Evolutionary conservation across 495 filamentous ascomycete species (phyloP).

Genomic region (Penicillium crystallinum): DNA sequence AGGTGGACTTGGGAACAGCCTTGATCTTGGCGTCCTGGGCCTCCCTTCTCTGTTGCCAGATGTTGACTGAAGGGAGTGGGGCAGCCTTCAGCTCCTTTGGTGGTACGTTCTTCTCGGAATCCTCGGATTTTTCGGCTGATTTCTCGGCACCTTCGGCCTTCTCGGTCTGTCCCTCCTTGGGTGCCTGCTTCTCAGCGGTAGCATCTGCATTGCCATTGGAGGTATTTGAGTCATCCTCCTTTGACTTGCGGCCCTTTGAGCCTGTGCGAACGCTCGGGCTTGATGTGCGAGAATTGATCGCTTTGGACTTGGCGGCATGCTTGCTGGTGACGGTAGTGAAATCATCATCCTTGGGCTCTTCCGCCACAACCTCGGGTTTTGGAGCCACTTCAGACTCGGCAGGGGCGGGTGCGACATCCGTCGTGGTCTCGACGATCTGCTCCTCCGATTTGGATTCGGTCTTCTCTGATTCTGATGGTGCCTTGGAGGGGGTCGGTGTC

Average conservation of each 20-base stretch:
- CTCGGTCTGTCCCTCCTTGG: conserved; percentile 26
- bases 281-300: conserved; percentile 52
- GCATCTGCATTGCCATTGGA: conserved; percentile 59
- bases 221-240: conserved; percentile 66
- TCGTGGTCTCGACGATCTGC: conserved; percentile 15
- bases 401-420: conserved; percentile 15
- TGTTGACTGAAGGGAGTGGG: conserved; percentile 73
- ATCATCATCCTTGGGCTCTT: conserved; percentile 30
- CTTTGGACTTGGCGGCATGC: conserved; percentile 29
- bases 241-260: conserved; percentile 49
- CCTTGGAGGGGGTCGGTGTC: conserved; percentile 32
- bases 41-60: conserved; percentile 75
- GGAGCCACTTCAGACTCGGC: conserved; percentile 22
- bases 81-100: conserved; percentile 72
- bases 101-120: conserved; percentile 44
- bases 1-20: conserved; percentile 27
- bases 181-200: conserved; percentile 29
- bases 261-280: conserved; percentile 63
- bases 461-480: conserved; percentile 28
- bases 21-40: conserved; percentile 64
- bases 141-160: conserved; percentile 22
- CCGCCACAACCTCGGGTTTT: conserved; percentile 26
- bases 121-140: conserved; percentile 20
- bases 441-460: conserved; percentile 29
- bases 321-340: conserved; percentile 28